Conservation (phyloP, 768 basidiomycete genomes). For the Coprinopsis cinerea region DNA sequence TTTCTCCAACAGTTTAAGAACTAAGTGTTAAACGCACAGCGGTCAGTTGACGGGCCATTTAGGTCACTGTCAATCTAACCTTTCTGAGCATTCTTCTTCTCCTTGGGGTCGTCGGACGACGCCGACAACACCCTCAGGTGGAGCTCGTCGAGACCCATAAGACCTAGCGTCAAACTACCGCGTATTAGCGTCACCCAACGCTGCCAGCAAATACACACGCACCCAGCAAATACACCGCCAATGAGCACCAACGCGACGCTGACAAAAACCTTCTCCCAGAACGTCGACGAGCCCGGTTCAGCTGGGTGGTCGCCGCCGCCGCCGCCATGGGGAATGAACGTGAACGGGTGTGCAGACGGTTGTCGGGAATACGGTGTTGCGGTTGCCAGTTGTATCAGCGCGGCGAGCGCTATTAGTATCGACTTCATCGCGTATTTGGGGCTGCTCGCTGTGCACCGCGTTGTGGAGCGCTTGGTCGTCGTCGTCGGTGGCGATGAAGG, state of each 20-base stretch:
- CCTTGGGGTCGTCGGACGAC: conserved; percentile 68
- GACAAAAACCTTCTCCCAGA: conserved; percentile 67
- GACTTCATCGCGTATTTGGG: background rate
- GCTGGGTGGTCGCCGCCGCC: conserved; percentile 12
- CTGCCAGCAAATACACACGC: background rate
- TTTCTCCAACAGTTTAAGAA: conserved; percentile 48
- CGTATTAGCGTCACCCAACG: background rate
- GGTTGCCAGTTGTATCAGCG: background rate
- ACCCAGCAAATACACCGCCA: conserved; percentile 95
- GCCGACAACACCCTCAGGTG: conserved; percentile 81
- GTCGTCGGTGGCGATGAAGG: too few relatives aligned
- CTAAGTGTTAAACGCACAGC: too few relatives aligned
- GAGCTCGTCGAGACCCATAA: conserved; percentile 92
- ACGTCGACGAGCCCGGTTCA: conserved; percentile 51
- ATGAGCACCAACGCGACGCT: conserved; percentile 67
- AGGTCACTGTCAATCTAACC: conserved; percentile 32
- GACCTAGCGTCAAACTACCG: conserved; percentile 73
- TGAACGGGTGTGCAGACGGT: too few relatives aligned
- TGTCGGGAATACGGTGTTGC: background rate
- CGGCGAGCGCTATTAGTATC: background rate
- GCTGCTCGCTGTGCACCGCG: too few relatives aligned
- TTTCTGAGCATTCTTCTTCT: conserved; percentile 65
- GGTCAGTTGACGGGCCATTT: conserved; percentile 2
- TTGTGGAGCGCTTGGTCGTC: too few relatives aligned
- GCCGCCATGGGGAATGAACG: background rate